Percentiles rank a stretch among this genome's conserved stretches.
These are phyloP conservation scores for Hypoxylon lienhwacheense DNA, from an alignment of 495 filamentous ascomycete genomes.

Conservation along the genomic window DNA sequence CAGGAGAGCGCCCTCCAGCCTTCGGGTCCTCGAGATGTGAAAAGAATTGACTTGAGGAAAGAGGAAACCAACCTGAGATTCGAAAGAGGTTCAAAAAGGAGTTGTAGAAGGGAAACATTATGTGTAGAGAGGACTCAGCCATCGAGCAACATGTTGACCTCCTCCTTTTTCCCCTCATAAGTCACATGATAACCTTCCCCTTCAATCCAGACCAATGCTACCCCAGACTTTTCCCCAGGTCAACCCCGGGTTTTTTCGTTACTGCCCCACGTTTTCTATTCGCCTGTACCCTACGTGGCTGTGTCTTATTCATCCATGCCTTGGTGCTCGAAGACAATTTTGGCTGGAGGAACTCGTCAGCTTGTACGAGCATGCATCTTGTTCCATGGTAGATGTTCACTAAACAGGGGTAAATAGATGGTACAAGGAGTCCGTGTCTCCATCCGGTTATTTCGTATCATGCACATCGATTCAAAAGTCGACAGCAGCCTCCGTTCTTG, in stretches of 20 bases:
- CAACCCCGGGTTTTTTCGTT: constrained; percentile 22
- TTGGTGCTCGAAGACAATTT: constrained; percentile 14
- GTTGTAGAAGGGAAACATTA: constrained; percentile 12
- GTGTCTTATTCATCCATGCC: constrained; percentile 50
- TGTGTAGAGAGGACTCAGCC: constrained; percentile 7
- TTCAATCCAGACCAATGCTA: constrained; percentile 28
- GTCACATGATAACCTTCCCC: constrained; percentile 34
- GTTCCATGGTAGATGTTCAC: background rate
- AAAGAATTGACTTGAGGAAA: constrained; percentile 2
- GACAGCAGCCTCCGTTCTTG: background rate
- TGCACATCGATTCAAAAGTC: background rate
- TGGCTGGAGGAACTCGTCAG: constrained; percentile 14
- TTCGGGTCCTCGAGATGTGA: background rate
- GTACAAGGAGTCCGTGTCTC: background rate
- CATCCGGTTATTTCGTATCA: background rate
- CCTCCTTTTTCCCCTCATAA: constrained; percentile 27
- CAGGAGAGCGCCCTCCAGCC: background rate
- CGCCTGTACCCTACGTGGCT: constrained; percentile 50
- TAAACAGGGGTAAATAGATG: constrained; percentile 10
- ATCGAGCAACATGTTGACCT: constrained; percentile 12
- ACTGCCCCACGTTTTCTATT: constrained; percentile 35
- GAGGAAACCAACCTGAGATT: background rate
- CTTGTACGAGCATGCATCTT: background rate
- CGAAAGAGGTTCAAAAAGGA: constrained; percentile 25
- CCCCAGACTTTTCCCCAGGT: constrained; percentile 29